Percentiles rank a stretch among this genome's conserved stretches.
Evolutionary conservation across 805 yeast genomes (phyloP).

Genomic region (Lipomyces chichibuensis): DNA sequence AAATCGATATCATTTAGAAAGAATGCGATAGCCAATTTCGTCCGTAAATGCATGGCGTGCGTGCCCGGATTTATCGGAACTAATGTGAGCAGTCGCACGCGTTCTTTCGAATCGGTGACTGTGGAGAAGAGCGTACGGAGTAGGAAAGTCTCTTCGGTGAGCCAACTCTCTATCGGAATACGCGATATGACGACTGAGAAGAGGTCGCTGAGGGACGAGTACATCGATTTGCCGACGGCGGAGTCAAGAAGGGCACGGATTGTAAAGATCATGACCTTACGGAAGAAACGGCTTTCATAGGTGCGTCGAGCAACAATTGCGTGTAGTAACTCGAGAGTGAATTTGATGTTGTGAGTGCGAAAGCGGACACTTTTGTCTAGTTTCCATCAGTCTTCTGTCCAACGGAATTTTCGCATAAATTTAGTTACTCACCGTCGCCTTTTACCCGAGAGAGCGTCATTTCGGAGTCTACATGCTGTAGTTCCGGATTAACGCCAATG

Average conservation of each 20-base stretch:
- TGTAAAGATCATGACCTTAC: slow-evolving; percentile 7
- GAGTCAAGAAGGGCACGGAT: slow-evolving; percentile 21
- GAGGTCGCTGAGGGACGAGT: slow-evolving; percentile 1
- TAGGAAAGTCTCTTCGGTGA: background rate
- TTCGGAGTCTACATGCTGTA: background rate
- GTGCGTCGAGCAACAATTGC: background rate
- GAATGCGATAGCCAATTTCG: slow-evolving; percentile 24
- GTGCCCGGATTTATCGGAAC: slow-evolving; percentile 23
- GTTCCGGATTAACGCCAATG: slow-evolving; percentile 11
- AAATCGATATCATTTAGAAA: slow-evolving; percentile 20
- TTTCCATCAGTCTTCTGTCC: background rate
- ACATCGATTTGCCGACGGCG: background rate
- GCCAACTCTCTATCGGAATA: slow-evolving; percentile 16
- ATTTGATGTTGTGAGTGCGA: slow-evolving; percentile 1
- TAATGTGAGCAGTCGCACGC: slow-evolving; percentile 9
- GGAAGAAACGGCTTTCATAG: slow-evolving; percentile 2
- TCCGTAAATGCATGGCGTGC: slow-evolving; percentile 15
- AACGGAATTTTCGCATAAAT: background rate
- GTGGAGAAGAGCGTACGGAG: slow-evolving; percentile 9
- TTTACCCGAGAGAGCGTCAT: background rate
- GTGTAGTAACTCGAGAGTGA: slow-evolving; percentile 4
- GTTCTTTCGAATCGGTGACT: slow-evolving; percentile 5
- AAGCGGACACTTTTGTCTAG: background rate
- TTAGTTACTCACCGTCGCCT: background rate
- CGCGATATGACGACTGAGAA: slow-evolving; percentile 5